These are phyloP conservation scores for Gloeopeniophorella convolvens DNA, from an alignment of 768 basidiomycete species.

Conservation along the genomic window DNA sequence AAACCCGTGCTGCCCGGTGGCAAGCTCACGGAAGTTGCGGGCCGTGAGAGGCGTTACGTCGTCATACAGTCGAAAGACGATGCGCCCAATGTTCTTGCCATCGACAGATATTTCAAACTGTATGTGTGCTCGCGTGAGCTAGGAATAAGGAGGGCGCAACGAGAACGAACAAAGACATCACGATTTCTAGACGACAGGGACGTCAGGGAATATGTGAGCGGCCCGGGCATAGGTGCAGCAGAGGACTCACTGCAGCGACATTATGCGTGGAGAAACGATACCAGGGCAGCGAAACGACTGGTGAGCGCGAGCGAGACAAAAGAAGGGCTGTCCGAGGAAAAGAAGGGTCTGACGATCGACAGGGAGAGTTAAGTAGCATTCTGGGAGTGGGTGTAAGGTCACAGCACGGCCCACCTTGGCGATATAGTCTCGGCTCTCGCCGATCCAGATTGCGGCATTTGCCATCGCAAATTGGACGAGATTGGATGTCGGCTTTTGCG, in stretches of 20 bases:
- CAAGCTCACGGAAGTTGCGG: conserved; percentile 51
- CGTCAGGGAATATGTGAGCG: not conserved
- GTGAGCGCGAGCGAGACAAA: not conserved
- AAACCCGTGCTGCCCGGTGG: conserved; percentile 42
- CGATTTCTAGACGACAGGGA: not conserved
- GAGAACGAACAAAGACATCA: conserved; percentile 13
- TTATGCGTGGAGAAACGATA: not conserved
- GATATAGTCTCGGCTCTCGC: conserved; percentile 7
- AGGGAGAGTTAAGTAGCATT: conserved; percentile 14
- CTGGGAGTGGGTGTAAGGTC: conserved; percentile 2
- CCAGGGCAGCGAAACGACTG: not conserved
- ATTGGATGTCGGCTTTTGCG: conserved; percentile 18
- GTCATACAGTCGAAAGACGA: conserved; percentile 54
- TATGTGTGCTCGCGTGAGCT: not conserved
- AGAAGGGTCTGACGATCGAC: conserved; percentile 1
- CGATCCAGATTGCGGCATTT: not conserved
- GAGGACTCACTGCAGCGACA: conserved; percentile 3
- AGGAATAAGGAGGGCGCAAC: not conserved
- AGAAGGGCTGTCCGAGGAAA: conserved; percentile 1
- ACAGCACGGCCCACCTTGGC: not conserved
- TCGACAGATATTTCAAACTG: conserved; percentile 32
- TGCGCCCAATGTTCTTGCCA: conserved; percentile 28
- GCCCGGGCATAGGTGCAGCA: not conserved
- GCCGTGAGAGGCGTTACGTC: conserved; percentile 41
- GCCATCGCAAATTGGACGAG: not conserved